A percentile compares a stretch with the other conserved stretches of the same genome.
Evolutionary conservation across 164 flowering plant genomes (phyloP).

Genomic region (Annona squamosa): DNA sequence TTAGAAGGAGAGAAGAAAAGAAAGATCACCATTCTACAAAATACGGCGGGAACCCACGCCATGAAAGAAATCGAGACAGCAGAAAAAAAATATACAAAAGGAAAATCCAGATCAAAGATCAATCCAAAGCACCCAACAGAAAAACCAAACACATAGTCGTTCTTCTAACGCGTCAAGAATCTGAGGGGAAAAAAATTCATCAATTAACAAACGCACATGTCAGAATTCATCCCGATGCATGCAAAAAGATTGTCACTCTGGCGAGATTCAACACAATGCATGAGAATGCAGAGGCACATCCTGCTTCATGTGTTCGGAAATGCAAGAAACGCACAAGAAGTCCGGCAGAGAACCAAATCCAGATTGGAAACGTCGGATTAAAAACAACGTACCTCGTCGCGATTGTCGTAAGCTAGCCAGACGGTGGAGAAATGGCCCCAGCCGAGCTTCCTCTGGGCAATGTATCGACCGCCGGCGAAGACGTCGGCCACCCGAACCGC

Average conservation of each 20-base stretch:
- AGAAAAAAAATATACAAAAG: neutral
- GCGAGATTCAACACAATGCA: neutral
- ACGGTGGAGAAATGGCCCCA: conserved; percentile 98
- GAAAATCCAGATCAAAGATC: neutral
- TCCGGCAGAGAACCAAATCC: neutral
- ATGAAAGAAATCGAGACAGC: neutral
- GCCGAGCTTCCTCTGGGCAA: conserved; percentile 92
- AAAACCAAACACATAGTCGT: neutral
- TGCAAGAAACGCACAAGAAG: neutral
- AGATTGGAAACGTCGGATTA: neutral
- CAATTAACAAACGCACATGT: no score
- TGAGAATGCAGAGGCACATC: neutral
- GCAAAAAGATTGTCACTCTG: neutral
- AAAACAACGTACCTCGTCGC: conserved; percentile 35
- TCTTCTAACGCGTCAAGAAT: neutral
- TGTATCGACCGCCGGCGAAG: conserved; percentile 65
- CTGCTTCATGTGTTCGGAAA: neutral
- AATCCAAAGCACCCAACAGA: neutral
- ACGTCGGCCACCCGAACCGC: conserved; percentile 80
- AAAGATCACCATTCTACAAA: neutral
- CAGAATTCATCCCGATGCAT: neutral
- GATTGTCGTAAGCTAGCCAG: conserved; percentile 91
- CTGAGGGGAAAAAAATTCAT: no score
- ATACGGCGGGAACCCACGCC: neutral
- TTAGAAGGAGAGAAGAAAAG: neutral